Conservation (phyloP, 164 flowering plant species). For the Cinnamomum micranthum region DNA sequence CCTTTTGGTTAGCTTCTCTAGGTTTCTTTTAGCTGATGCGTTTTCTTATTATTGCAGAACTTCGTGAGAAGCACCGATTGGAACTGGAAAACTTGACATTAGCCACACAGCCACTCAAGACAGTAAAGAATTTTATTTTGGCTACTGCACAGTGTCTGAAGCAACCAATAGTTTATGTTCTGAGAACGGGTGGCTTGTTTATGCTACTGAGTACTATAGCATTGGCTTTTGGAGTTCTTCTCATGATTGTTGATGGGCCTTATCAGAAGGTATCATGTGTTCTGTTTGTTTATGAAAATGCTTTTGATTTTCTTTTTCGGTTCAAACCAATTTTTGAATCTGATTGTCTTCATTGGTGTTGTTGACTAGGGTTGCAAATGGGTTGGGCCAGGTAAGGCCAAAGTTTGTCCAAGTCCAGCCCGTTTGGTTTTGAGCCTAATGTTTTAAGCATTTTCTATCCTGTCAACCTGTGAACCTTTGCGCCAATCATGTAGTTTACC, state of each 20-base stretch:
- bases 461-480: too few relatives aligned
- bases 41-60: conserved; percentile 37
- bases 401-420: too few relatives aligned
- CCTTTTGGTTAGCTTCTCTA: not conserved
- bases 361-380: not conserved
- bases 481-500: too few relatives aligned
- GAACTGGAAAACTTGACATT: conserved; percentile 72
- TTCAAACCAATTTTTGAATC: not conserved
- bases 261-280: conserved; percentile 64
- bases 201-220: conserved; percentile 38
- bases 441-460: too few relatives aligned
- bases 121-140: conserved; percentile 55
- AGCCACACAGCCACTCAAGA: conserved; percentile 58
- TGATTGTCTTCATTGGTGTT: not conserved
- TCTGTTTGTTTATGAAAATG: not conserved
- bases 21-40: not conserved
- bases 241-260: conserved; percentile 61
- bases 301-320: not conserved
- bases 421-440: too few relatives aligned
- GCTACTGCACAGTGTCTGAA: conserved; percentile 47
- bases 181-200: conserved; percentile 62
- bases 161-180: conserved; percentile 46
- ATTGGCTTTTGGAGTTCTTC: conserved; percentile 34
- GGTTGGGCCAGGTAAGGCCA: not conserved
- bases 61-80: conserved; percentile 45